These are phyloP conservation scores for Herpetospermum pedunculosum DNA, from an alignment of 306 rosid species.

Conservation along the genomic window DNA sequence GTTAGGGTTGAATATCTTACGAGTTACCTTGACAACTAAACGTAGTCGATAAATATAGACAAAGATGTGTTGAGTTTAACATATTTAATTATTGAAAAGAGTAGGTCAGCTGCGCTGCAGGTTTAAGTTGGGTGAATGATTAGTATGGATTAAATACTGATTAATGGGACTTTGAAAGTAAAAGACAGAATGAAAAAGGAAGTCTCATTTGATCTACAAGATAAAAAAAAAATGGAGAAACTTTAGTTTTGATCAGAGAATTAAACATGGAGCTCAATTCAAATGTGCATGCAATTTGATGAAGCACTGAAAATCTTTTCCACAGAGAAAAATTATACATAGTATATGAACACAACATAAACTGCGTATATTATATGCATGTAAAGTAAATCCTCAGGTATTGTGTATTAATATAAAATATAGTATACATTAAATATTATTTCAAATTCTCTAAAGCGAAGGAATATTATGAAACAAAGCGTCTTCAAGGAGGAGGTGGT, in stretches of 20 bases:
- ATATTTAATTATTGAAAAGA: conserved; percentile 2
- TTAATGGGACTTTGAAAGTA: background rate
- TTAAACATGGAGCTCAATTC: background rate
- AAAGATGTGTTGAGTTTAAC: background rate
- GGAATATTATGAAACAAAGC: conserved; percentile 36
- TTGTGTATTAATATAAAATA: background rate
- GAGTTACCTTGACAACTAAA: too few relatives aligned
- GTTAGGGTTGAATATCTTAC: too few relatives aligned
- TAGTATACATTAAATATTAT: too few relatives aligned
- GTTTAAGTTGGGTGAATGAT: conserved; percentile 15
- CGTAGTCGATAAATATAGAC: too few relatives aligned
- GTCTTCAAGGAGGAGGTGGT: conserved; percentile 41
- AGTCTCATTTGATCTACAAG: background rate
- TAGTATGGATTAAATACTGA: background rate
- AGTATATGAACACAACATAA: background rate
- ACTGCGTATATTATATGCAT: background rate
- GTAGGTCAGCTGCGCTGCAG: conserved; percentile 17
- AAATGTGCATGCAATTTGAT: background rate
- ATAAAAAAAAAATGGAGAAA: background rate
- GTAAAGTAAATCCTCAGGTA: background rate
- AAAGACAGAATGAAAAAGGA: background rate
- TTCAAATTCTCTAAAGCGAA: too few relatives aligned
- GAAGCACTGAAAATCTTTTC: background rate
- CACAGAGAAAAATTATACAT: background rate
- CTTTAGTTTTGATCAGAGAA: background rate